A percentile compares a stretch with the other conserved stretches of the same genome.
Evolutionary conservation across 495 filamentous ascomycete species (phyloP).

Genomic region (Aspergillus olivimuriae): DNA sequence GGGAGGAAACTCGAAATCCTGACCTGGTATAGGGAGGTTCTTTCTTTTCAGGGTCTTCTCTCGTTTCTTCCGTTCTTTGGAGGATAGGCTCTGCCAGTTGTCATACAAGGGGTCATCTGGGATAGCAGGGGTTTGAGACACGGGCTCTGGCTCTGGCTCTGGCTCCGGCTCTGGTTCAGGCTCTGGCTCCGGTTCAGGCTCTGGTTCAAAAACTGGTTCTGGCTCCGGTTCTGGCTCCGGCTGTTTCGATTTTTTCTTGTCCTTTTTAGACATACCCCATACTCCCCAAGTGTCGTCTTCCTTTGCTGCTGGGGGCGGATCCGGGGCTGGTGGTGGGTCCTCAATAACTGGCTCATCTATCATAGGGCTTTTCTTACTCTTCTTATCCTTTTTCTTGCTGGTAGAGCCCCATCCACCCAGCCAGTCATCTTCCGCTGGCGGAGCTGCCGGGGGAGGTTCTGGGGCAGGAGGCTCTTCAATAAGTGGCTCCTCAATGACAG

Average conservation of each 20-base stretch:
- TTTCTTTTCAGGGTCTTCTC: constrained; percentile 30
- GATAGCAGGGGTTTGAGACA: constrained; percentile 22
- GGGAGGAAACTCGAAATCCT: constrained; percentile 28
- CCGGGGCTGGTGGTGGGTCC: constrained; percentile 17
- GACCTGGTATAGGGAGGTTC: constrained; percentile 31
- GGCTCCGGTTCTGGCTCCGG: constrained; percentile 19
- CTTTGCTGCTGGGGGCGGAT: constrained; percentile 14
- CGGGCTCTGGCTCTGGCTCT: constrained; percentile 21
- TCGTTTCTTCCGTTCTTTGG: constrained; percentile 36
- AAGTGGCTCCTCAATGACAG: constrained; percentile 21
- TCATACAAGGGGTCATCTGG: constrained; percentile 34
- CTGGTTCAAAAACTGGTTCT: constrained; percentile 19
- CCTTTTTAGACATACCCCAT: constrained; percentile 9
- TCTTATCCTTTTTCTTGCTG: constrained; percentile 36
- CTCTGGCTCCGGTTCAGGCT: constrained; percentile 18
- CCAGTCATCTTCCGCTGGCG: constrained; percentile 25
- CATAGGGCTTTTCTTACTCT: constrained; percentile 19
- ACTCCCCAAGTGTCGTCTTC: constrained; percentile 11
- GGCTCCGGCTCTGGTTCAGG: constrained; percentile 24
- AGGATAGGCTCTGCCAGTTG: constrained; percentile 27
- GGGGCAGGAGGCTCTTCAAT: constrained; percentile 10
- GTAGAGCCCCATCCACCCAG: constrained; percentile 23
- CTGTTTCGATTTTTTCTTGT: constrained; percentile 19
- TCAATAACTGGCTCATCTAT: constrained; percentile 18
- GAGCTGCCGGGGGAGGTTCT: constrained; percentile 4